Conservation (phyloP, 1,139 yeast species). For the Kodamaea sp. region DNA sequence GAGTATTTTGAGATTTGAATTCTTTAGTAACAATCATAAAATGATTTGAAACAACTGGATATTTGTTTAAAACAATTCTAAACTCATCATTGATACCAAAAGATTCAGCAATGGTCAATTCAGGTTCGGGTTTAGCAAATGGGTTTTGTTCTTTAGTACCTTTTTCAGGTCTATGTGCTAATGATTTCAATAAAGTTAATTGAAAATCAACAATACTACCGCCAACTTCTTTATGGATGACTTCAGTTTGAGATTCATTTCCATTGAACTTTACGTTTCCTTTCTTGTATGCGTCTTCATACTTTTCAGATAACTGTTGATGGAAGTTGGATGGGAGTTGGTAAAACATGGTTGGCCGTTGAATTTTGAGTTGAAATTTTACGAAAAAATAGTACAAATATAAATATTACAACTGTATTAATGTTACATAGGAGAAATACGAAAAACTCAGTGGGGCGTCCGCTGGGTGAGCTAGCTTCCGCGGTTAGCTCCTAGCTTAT, state of each 20-base stretch:
- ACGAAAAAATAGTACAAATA: neutral
- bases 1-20: constrained; percentile 66
- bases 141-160: constrained; percentile 54
- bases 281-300: constrained; percentile 24
- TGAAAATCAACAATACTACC: constrained; percentile 23
- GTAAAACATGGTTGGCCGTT: constrained; percentile 17
- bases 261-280: constrained; percentile 33
- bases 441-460: no score
- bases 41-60: constrained; percentile 78
- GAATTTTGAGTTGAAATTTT: neutral
- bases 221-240: constrained; percentile 18
- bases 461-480: no score
- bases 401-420: neutral
- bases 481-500: no score
- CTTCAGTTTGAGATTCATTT: constrained; percentile 22
- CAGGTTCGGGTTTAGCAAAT: constrained; percentile 76
- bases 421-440: no score
- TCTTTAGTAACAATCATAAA: constrained; percentile 72
- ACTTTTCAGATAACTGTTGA: constrained; percentile 21
- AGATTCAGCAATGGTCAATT: constrained; percentile 56
- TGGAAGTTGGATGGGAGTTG: constrained; percentile 27
- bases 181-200: constrained; percentile 35
- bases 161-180: constrained; percentile 56
- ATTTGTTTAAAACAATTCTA: constrained; percentile 75
- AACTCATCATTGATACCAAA: constrained; percentile 49